Conservation (phyloP, 495 filamentous ascomycete species). For the Haplographium delicatum region DNA sequence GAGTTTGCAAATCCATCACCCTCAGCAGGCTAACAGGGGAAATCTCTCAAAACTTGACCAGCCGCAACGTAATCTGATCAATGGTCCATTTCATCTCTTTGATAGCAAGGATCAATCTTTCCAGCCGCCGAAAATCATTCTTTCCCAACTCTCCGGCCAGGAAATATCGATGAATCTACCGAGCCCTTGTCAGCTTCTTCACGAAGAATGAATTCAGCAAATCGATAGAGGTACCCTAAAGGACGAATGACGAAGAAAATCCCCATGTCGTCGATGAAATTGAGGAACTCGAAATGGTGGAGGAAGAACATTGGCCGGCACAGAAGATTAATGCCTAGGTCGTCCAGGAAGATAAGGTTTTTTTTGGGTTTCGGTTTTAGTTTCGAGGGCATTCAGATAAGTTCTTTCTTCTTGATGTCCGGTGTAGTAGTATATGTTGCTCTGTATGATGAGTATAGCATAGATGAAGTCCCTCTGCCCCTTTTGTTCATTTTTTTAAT, state of each 20-base stretch:
- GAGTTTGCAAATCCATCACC: too few species aligned
- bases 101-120: too few species aligned
- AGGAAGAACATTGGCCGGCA: slow-evolving; percentile 2
- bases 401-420: background rate
- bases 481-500: background rate
- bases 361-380: background rate
- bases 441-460: background rate
- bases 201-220: background rate
- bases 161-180: background rate
- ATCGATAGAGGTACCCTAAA: slow-evolving; percentile 6
- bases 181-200: background rate
- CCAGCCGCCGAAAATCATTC: background rate
- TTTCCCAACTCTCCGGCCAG: background rate
- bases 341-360: slow-evolving; percentile 9
- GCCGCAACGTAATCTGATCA: too few species aligned
- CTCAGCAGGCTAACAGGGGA: too few species aligned
- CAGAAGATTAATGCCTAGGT: slow-evolving; percentile 9
- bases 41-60: too few species aligned
- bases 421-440: too few species aligned
- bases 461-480: background rate
- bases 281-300: slow-evolving; percentile 7
- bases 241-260: slow-evolving; percentile 9
- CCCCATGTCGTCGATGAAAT: slow-evolving; percentile 19
- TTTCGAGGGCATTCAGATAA: background rate
- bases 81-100: too few species aligned